These are phyloP conservation scores for Trichoderma brevicompactum DNA, from an alignment of 2,329 filamentous ascomycete genomes.

Conservation along the genomic window DNA sequence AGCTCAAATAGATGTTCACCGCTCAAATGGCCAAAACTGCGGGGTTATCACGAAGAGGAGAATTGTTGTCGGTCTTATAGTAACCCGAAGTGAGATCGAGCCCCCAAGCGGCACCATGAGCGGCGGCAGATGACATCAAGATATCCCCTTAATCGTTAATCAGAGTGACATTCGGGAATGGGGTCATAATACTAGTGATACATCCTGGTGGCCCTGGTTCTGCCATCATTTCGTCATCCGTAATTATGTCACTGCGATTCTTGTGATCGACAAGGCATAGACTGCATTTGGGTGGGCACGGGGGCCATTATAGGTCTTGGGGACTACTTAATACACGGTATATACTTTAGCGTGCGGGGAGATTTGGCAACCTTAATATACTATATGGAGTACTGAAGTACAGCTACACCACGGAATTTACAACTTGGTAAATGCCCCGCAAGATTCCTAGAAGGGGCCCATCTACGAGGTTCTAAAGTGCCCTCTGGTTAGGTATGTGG, in stretches of 20 bases:
- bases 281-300: not conserved
- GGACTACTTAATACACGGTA: no score
- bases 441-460: no score
- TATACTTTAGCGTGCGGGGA: no score
- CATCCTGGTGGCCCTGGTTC: not conserved
- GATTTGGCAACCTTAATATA: no score
- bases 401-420: no score
- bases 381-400: no score
- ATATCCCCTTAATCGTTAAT: not conserved
- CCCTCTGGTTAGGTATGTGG: no score
- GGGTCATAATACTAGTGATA: not conserved
- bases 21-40: no score
- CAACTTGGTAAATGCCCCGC: no score
- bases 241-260: not conserved
- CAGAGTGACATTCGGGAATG: not conserved
- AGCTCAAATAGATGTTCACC: not conserved
- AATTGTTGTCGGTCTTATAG: not conserved
- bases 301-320: not conserved
- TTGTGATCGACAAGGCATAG: not conserved
- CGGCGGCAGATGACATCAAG: constrained; percentile 18
- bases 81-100: not conserved
- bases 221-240: not conserved
- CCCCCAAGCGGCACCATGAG: not conserved
- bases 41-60: not conserved
- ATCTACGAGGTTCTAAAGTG: no score